Evolutionary conservation across 441 rosid genomes (phyloP).

Genomic region (Bruguiera hainesii): DNA sequence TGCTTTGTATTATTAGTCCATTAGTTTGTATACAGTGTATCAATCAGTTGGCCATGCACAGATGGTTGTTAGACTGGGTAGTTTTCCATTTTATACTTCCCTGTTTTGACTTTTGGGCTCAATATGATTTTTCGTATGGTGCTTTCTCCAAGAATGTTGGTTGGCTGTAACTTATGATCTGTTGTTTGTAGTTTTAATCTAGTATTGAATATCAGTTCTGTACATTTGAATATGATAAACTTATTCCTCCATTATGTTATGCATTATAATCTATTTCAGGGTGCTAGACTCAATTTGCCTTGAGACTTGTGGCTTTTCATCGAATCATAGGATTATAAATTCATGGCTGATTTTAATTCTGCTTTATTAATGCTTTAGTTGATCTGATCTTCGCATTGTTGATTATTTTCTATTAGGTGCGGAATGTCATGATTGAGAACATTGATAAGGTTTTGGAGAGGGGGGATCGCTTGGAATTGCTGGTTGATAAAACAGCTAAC

Average conservation of each 20-base stretch:
- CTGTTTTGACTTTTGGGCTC: not conserved
- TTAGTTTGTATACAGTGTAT: not conserved
- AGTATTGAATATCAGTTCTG: slow-evolving; percentile 1
- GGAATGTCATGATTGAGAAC: slow-evolving; percentile 92
- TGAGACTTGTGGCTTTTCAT: not conserved
- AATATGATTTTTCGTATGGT: not conserved
- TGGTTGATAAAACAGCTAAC: slow-evolving; percentile 88
- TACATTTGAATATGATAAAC: not conserved
- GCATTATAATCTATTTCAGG: no score
- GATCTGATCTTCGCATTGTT: not conserved
- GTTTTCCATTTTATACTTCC: not conserved
- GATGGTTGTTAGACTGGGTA: not conserved
- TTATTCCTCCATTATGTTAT: not conserved
- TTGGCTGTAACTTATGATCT: not conserved
- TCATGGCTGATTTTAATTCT: not conserved
- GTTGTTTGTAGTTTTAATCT: not conserved
- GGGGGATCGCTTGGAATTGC: slow-evolving; percentile 92
- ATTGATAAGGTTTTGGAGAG: slow-evolving; percentile 89
- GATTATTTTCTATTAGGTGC: slow-evolving; percentile 41
- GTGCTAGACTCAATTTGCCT: not conserved
- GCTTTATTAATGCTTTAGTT: not conserved
- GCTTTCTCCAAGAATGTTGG: not conserved
- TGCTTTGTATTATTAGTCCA: slow-evolving; percentile 5
- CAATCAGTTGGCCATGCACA: not conserved
- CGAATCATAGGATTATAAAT: not conserved